Base-by-base conservation (phyloP, 2,329 filamentous ascomycete genomes). In the Cladophialophora chaetospira region DNA sequence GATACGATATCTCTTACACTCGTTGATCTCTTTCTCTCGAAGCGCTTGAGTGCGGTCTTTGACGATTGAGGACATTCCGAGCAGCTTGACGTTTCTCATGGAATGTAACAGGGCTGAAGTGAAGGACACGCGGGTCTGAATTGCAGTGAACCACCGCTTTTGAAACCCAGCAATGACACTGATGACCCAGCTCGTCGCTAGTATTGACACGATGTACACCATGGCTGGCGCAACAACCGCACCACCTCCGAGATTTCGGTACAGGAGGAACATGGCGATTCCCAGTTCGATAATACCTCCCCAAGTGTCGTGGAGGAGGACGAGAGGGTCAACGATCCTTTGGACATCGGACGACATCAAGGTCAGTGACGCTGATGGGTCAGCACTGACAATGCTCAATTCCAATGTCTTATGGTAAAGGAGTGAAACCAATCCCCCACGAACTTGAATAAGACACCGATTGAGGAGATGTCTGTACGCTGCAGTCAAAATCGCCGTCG, bases 21-120 rank as follows among this genome's bases (percentile, higher is more conserved):
- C 71, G 2, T 68, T 64, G 25, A 79, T 48, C 53, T 79, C 77
- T 15, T 71, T 67, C 11, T 72, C 58, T 5, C 76, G 70, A 9
- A 78, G 62, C 3, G 64, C 66, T 47, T 77, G 72, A 2, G 78
- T 67, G 9, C 67, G 69, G 5, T 66, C 68, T 55, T 71, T 69
- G 9, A 79, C 60, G 3, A 72, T 71, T 10, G 74, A 67, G 29
- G 72, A 75, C 6, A 82, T 63, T 0, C 79, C 80, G 0, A 76
- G 71, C 52, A 82, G 74, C 60, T 81, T 82, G 53, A 82, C 71
- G 15, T 74, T 75, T 61, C 80, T 81, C 69, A 82, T 80, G 15
- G 74, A 76, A 3, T 72, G 73, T 0, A 82, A 69, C 61, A 79
- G 76, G 3, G 73, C 72, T 4, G 76, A 71, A 0, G 79, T 82